Conservation (phyloP, 2,329 filamentous ascomycete genomes). For the Aspergillus aculeatinus region DNA sequence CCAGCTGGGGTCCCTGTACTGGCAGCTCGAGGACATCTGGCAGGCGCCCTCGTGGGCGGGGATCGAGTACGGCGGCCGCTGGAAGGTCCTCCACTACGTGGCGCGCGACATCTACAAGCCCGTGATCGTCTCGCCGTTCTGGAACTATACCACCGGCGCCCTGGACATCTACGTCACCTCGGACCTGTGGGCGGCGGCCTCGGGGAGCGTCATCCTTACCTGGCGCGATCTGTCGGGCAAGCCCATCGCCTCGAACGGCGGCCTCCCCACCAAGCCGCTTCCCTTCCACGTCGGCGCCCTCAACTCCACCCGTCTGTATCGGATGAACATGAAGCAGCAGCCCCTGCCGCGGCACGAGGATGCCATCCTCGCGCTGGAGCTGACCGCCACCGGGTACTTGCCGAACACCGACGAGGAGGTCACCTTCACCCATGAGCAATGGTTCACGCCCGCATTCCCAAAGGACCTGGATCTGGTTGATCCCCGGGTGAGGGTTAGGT, state of each 20-base stretch:
- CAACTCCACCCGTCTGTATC: constrained; percentile 52
- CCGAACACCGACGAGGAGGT: constrained; percentile 44
- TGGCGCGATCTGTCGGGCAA: constrained; percentile 56
- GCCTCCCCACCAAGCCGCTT: constrained; percentile 28
- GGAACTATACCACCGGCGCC: constrained; percentile 50
- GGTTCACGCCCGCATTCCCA: constrained; percentile 50
- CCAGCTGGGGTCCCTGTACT: constrained; percentile 61
- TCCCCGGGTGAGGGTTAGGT: constrained; percentile 46
- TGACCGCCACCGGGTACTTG: constrained; percentile 47
- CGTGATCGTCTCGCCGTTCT: constrained; percentile 60
- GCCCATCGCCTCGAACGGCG: constrained; percentile 37
- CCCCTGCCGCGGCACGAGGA: constrained; percentile 35
- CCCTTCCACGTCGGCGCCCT: constrained; percentile 51
- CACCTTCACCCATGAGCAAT: constrained; percentile 52
- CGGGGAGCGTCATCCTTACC: constrained; percentile 48
- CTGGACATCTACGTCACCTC: constrained; percentile 58
- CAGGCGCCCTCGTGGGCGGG: constrained; percentile 64
- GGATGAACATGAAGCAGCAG: constrained; percentile 39
- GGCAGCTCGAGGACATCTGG: constrained; percentile 67
- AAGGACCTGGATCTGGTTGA: constrained; percentile 50
- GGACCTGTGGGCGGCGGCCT: constrained; percentile 55
- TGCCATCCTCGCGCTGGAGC: constrained; percentile 46
- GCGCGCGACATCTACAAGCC: constrained; percentile 58
- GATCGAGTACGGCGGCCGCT: constrained; percentile 62
- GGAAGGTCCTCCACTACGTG: constrained; percentile 62